Percentiles rank a stretch among this genome's conserved stretches.
These are phyloP conservation scores for Gaeumannomyces sp. DNA, from an alignment of 2,329 filamentous ascomycete species.

Conservation along the genomic window DNA sequence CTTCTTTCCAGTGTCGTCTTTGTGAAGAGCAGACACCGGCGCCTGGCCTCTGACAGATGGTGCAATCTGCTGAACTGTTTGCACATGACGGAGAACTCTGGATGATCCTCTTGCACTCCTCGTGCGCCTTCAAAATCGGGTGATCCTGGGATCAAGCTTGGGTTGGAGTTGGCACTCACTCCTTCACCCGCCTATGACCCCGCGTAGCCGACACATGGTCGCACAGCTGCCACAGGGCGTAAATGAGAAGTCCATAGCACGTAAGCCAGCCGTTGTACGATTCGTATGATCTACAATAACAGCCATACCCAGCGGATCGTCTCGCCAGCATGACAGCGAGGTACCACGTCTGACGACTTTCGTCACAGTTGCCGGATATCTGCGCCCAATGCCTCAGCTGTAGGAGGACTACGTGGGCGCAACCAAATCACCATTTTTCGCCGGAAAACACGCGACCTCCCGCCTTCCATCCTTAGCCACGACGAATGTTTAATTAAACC, in stretches of 20 bases:
- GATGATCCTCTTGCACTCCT: no score
- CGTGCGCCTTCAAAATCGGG: no score
- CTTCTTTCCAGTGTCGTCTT: no score
- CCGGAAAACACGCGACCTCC: background rate
- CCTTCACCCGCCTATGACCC: accelerated
- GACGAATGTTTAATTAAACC: background rate
- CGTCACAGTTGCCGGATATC: background rate
- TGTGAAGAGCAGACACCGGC: no score
- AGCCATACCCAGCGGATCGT: background rate
- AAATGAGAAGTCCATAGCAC: background rate
- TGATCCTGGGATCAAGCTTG: no score
- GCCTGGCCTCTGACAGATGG: no score
- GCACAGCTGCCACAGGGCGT: background rate
- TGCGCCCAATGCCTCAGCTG: background rate
- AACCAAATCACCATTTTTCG: background rate
- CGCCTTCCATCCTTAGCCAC: background rate
- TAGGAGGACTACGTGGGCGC: background rate
- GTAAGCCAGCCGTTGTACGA: background rate
- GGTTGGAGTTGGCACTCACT: background rate
- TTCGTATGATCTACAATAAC: background rate
- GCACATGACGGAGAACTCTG: no score
- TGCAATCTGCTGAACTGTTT: no score
- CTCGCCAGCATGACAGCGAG: no score
- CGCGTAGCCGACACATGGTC: background rate
- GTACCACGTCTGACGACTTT: background rate